These are phyloP conservation scores for Capsicum rhomboideum DNA, from an alignment of 257 asterid species.

Conservation along the genomic window DNA sequence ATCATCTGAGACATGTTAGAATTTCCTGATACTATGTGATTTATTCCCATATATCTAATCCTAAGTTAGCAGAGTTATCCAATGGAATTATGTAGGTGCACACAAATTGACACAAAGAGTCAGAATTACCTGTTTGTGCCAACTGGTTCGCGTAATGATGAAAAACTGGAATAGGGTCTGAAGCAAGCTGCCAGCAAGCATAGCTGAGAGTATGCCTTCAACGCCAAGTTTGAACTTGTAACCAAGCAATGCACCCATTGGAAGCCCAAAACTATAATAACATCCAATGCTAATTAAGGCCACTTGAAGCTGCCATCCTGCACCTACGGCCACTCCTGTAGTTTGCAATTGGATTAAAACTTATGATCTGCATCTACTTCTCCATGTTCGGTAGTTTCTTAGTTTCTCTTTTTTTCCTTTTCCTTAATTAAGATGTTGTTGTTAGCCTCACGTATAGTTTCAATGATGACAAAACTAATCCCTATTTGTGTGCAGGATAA, in stretches of 20 bases:
- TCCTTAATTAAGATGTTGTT: not conserved
- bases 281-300: slow-evolving; percentile 19
- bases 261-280: slow-evolving; percentile 28
- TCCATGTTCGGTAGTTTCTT: not conserved
- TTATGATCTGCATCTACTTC: not conserved
- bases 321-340: slow-evolving; percentile 37
- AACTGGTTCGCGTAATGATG: slow-evolving; percentile 13
- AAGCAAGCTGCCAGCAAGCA: slow-evolving; percentile 26
- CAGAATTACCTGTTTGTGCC: slow-evolving; percentile 25
- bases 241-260: slow-evolving; percentile 28
- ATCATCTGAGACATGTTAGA: not conserved
- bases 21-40: not conserved
- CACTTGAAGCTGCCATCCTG: slow-evolving; percentile 32
- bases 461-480: too few relatives aligned
- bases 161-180: slow-evolving; percentile 20
- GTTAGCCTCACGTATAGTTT: too few relatives aligned
- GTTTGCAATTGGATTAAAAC: not conserved
- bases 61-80: not conserved
- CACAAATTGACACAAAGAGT: not conserved
- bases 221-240: slow-evolving; percentile 21
- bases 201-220: slow-evolving; percentile 31
- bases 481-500: too few relatives aligned
- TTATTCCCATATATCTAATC: not conserved
- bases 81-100: not conserved
- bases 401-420: not conserved